Percentiles rank a stretch among this genome's conserved stretches.
Conservation (phyloP, 1,139 yeast species). For the Geotrichum histeridarum region DNA sequence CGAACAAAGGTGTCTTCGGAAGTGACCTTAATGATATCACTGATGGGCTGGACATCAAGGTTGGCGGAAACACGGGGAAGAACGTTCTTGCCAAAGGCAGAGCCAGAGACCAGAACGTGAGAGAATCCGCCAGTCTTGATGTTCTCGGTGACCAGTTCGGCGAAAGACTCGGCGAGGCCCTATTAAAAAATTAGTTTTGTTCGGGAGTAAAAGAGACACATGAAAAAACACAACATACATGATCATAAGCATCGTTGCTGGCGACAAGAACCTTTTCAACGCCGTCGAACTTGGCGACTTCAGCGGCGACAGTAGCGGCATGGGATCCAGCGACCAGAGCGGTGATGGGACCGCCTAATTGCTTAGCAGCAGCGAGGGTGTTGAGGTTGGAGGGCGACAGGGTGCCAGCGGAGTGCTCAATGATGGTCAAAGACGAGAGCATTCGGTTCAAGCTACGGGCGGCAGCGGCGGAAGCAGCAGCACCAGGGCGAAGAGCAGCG, state of each 20-base stretch:
- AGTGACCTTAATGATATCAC: constrained; percentile 69
- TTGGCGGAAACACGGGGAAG: constrained; percentile 84
- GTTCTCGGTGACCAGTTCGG: constrained; percentile 41
- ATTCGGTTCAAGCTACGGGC: constrained; percentile 26
- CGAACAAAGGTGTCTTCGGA: constrained; percentile 72
- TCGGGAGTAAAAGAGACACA: neutral
- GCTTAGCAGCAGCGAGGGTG: constrained; percentile 41
- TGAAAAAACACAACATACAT: constrained; percentile 15
- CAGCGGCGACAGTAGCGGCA: constrained; percentile 36
- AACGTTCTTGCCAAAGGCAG: constrained; percentile 81
- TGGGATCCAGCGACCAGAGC: constrained; percentile 41
- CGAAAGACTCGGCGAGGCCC: constrained; percentile 38
- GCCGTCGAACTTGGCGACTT: constrained; percentile 37
- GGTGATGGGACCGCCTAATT: constrained; percentile 38
- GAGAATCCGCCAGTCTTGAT: constrained; percentile 45
- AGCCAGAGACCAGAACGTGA: constrained; percentile 75
- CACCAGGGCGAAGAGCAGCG: constrained; percentile 4
- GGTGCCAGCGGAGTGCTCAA: constrained; percentile 55
- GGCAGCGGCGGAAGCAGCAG: neutral
- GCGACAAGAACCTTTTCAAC: constrained; percentile 40
- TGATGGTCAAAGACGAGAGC: constrained; percentile 65
- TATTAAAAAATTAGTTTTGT: neutral
- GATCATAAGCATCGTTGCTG: constrained; percentile 38
- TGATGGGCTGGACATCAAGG: constrained; percentile 80
- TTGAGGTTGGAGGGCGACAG: constrained; percentile 61